Base-by-base conservation (phyloP, 2,329 filamentous ascomycete genomes). In the Ophiocordyceps camponoti-rufipedis region DNA sequence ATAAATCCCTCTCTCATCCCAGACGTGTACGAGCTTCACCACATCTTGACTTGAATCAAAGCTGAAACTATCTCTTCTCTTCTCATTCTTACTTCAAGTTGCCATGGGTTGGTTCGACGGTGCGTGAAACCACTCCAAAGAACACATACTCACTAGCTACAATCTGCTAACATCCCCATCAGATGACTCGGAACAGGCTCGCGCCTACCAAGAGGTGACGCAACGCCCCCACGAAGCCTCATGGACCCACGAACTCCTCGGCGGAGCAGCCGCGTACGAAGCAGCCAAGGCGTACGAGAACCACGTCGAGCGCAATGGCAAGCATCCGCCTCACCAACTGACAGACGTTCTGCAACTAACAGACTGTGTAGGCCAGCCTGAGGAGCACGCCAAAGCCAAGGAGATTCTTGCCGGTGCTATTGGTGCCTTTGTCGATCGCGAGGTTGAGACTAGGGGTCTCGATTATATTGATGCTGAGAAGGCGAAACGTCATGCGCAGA, bases 201-300 rank as follows among this genome's bases (percentile, higher is more conserved):
- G 53, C 41, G 45, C 54, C 18, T 54, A 59, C 44, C 50, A 61
- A 41, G 19, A 55, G 43, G 45, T 60, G 1, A 52, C 48, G 4
- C 32, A 50, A 3, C 51, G 53, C 16, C 46, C 47, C 9, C 60
- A 62, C 47, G 57, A 61, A 46, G 55, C 58, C 7, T 48, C 56
- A 12, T 55, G 58, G 46, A 51, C 54, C 8, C 57, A 59, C 41
- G 57, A 59, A 13, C 50, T 59, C 2, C 47, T 59, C 2, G 57
- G 57, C 1, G 56, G 57, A 11, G 57, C 57, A 0, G 57, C 57
- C 6, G 57, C 57, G 1, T 59, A 29, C 14, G 57, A 58, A 29
- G 57, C 57, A 0, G 57, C 57, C 41, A 59, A 58, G 49, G 54
- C 53, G 0, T 59, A 59, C 14, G 57, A 59, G 43, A 45, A 59